A percentile compares a stretch with the other conserved stretches of the same genome.
These are phyloP conservation scores for Aurantiochytrium sp. DNA, from an alignment of 108 stramenopile species.

Conservation along the genomic window DNA sequence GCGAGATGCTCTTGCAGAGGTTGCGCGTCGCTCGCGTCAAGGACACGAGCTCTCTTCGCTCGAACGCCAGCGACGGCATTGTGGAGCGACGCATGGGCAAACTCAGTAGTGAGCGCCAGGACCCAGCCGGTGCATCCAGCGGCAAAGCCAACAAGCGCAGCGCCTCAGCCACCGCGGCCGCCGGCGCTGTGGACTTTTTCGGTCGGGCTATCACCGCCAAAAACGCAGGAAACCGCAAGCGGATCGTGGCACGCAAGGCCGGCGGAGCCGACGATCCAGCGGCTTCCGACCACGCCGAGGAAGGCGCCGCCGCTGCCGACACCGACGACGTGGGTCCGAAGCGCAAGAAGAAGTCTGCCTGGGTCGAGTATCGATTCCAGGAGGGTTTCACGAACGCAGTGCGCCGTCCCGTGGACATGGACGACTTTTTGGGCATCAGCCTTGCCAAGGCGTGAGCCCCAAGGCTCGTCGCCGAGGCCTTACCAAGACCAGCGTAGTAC, in stretches of 20 bases:
- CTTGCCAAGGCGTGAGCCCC: not conserved
- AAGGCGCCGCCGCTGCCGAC: no score
- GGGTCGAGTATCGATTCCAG: not conserved
- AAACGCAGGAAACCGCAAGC: not conserved
- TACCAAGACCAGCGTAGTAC: no score
- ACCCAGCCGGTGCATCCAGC: not conserved
- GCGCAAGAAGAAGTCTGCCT: not conserved
- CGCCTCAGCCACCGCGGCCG: not conserved
- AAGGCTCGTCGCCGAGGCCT: no score
- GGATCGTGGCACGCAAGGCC: not conserved
- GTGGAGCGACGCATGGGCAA: not conserved
- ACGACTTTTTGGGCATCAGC: not conserved
- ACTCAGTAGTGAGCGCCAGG: no score
- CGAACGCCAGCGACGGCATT: not conserved
- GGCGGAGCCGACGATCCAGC: not conserved
- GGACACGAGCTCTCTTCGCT: not conserved
- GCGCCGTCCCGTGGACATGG: not conserved
- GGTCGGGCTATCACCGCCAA: not conserved
- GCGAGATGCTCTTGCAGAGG: not conserved
- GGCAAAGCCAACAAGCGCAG: not conserved
- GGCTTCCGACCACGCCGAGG: no score
- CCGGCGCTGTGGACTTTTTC: conserved; percentile 18
- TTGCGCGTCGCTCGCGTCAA: not conserved
- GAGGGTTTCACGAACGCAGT: conserved; percentile 38
- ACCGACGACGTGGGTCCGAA: no score